Evolutionary conservation across 495 filamentous ascomycete genomes (phyloP), one percentile per base, ranked within the genome.

Genomic region (Daldinia childiae): DNA sequence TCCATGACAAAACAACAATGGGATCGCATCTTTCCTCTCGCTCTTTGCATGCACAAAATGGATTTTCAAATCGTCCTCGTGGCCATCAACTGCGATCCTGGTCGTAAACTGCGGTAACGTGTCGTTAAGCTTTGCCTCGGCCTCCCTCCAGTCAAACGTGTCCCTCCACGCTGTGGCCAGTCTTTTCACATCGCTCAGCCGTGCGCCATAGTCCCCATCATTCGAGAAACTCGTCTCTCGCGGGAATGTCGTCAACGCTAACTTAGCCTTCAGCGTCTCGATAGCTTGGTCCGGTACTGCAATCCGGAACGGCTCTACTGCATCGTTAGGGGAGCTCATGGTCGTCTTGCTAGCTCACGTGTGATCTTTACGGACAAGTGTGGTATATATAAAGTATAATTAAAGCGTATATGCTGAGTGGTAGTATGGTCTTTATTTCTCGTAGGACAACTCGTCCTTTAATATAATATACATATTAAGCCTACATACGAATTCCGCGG

Each of bases 1-100:
- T 8, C 87, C 87, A 74, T 89, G 87, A 36, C 81, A 58, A 55
- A 89, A 88, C 1, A 89, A 69, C 36, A 89, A 59, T 2, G 87
- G 87, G 58, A 89, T 81, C 0, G 85, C 85, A 39, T 78, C 79
- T 9, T 76, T 62, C 19, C 74, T 80, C 19, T 66, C 55, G 36
- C 81, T 83, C 32, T 74, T 77, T 72, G 86, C 80, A 73, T 89
- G 85, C 58, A 87, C 73, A 54, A 84, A 83, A 65, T 84, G 82
- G 0, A 84, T 73, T 29, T 82, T 78, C 12, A 87, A 68, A 5
- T 82, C 75, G 3, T 82, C 74, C 50, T 77, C 79, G 59, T 75
- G 77, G 5, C 77, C 77, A 1, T 76, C 74, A 6, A 79, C 78
- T 6, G 76, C 66, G 21, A 89, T 74, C 0, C 51, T 75, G 0